A percentile compares a stretch with the other conserved stretches of the same genome.
Conservation (phyloP, 2,329 filamentous ascomycete species). For the Cercospora zeina region DNA sequence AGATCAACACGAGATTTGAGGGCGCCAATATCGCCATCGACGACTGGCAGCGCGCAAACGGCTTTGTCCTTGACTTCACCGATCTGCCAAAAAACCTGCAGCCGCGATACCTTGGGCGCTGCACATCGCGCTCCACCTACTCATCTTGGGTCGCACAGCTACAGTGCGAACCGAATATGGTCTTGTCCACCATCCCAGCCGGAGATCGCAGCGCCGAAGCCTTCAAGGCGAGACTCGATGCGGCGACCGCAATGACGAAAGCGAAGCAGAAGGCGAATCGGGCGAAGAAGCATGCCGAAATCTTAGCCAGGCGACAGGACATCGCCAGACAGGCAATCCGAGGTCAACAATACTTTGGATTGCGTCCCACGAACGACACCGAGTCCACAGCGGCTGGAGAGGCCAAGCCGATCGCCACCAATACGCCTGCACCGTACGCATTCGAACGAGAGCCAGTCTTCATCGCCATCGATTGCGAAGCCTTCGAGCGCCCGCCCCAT, state of each 20-base stretch:
- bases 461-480: slow-evolving; percentile 79
- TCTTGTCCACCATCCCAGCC: slow-evolving; percentile 13
- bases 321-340: slow-evolving; percentile 62
- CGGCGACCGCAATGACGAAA: slow-evolving; percentile 53
- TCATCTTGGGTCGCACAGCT: slow-evolving; percentile 38
- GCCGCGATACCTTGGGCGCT: slow-evolving; percentile 67
- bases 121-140: slow-evolving; percentile 50
- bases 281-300: slow-evolving; percentile 38
- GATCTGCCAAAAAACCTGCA: slow-evolving; percentile 64
- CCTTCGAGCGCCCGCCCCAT: slow-evolving; percentile 66
- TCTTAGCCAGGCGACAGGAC: slow-evolving; percentile 52
- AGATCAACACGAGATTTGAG: slow-evolving; percentile 62
- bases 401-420: slow-evolving; percentile 47
- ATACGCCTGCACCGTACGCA: slow-evolving; percentile 48
- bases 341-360: slow-evolving; percentile 69
- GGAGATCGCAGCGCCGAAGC: slow-evolving; percentile 46
- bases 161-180: slow-evolving; percentile 30
- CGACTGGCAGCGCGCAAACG: slow-evolving; percentile 50
- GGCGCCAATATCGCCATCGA: slow-evolving; percentile 61
- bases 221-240: slow-evolving; percentile 58
- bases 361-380: slow-evolving; percentile 50
- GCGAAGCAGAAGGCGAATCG: slow-evolving; percentile 46
- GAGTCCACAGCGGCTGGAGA: slow-evolving; percentile 20
- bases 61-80: slow-evolving; percentile 63
- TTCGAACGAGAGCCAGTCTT: slow-evolving; percentile 65